Evolutionary conservation across 164 flowering plant genomes (phyloP).

Genomic region (Saururus chinensis): DNA sequence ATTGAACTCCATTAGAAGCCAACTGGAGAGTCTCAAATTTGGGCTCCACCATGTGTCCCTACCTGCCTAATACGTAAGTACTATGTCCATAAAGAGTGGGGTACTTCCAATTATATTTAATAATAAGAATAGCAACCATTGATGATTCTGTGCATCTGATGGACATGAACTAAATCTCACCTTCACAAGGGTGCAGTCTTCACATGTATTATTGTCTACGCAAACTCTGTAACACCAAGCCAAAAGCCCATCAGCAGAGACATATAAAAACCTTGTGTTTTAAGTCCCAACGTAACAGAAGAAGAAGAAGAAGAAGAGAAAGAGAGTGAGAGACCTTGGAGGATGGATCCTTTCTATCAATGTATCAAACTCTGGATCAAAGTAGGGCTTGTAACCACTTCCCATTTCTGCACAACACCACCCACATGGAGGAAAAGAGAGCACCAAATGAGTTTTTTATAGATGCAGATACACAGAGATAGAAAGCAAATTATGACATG

Average conservation of each 20-base stretch:
- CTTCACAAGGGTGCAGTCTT: constrained; percentile 82
- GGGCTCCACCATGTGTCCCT: too few relatives aligned
- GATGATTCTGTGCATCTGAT: background rate
- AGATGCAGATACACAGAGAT: too few relatives aligned
- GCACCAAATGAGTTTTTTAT: background rate
- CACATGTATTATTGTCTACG: constrained; percentile 63
- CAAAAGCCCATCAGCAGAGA: background rate
- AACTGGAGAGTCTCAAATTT: background rate
- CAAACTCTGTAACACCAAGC: constrained; percentile 46
- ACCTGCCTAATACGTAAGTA: too few relatives aligned
- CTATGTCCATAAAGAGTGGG: too few relatives aligned
- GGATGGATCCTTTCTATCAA: constrained; percentile 74
- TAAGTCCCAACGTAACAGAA: background rate
- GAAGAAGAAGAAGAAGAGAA: background rate
- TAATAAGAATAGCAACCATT: background rate
- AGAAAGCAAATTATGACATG: background rate
- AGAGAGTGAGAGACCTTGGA: constrained; percentile 39
- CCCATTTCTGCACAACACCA: constrained; percentile 21
- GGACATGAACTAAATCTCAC: constrained; percentile 17
- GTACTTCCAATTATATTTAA: too few relatives aligned
- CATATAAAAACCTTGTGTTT: too few relatives aligned
- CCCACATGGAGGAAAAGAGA: background rate
- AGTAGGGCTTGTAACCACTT: constrained; percentile 45
- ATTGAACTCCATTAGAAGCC: background rate
- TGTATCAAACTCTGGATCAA: constrained; percentile 56